Evolutionary conservation across 805 yeast species (phyloP).

Genomic region (Candida pseudoglaebosa): DNA sequence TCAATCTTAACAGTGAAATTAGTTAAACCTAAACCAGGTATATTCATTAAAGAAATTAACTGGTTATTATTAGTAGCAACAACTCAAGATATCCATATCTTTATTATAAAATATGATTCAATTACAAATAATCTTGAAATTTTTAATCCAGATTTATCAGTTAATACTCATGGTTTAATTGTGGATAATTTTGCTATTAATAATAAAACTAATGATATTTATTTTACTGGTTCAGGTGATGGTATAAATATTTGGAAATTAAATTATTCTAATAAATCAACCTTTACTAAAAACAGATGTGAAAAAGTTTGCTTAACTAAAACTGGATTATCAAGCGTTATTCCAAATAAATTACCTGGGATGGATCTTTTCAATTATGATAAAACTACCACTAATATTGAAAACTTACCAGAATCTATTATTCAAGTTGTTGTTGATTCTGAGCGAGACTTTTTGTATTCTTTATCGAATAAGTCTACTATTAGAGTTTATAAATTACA

Average conservation of each 20-base stretch:
- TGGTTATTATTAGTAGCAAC: conserved; percentile 76
- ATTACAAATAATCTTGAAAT: conserved; percentile 53
- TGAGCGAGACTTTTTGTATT: conserved; percentile 70
- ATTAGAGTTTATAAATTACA: conserved; percentile 71
- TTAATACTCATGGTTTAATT: conserved; percentile 73
- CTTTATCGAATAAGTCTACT: conserved; percentile 78
- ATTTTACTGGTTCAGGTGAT: conserved; percentile 77
- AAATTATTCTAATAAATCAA: conserved; percentile 74
- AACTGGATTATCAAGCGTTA: conserved; percentile 45
- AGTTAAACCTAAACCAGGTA: conserved; percentile 76
- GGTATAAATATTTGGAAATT: conserved; percentile 84
- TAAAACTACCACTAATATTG: conserved; percentile 6
- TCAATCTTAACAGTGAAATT: conserved; percentile 72
- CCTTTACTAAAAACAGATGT: conserved; percentile 83
- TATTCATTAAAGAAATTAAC: conserved; percentile 75
- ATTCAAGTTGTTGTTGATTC: conserved; percentile 69
- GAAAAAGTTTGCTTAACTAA: conserved; percentile 77
- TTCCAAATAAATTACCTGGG: conserved; percentile 34
- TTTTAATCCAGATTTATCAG: conserved; percentile 78
- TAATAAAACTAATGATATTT: conserved; percentile 69
- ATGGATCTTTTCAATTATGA: conserved; percentile 26
- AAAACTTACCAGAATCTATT: conserved; percentile 50
- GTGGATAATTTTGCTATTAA: conserved; percentile 59
- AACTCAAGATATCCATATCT: conserved; percentile 68
- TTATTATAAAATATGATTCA: conserved; percentile 59